phyloP scores from a whole-genome alignment of 495 filamentous ascomycete genomes.

The Aspergillus cavernicola region DNA sequence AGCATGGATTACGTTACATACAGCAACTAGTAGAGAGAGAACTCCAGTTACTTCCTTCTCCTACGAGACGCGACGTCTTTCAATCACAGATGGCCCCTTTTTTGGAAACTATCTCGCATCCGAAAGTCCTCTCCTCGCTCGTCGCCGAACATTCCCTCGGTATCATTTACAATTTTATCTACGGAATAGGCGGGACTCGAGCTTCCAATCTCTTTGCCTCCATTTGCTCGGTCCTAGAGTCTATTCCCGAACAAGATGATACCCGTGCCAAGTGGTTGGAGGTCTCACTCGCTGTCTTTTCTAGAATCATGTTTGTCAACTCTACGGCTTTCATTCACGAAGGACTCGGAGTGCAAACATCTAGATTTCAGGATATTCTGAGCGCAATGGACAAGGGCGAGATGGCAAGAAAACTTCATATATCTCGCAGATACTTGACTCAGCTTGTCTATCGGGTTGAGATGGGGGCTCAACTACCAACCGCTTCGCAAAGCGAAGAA shows the following conservation, averaged over 20 bases:
- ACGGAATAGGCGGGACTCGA: not conserved
- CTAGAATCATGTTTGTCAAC: not conserved
- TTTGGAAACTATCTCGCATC: constrained; percentile 1
- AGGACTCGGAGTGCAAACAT: not conserved
- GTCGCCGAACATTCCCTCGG: constrained; percentile 3
- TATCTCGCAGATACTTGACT: not conserved
- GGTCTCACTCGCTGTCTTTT: not conserved
- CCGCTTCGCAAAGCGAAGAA: not conserved
- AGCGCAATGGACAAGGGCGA: not conserved
- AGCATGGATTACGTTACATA: not conserved
- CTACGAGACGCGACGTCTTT: not conserved
- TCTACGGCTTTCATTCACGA: constrained; percentile 1
- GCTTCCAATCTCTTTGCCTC: not conserved
- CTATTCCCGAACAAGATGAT: not conserved
- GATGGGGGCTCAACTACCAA: not conserved
- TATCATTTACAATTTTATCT: constrained; percentile 4
- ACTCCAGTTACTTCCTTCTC: not conserved
- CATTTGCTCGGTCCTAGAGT: not conserved
- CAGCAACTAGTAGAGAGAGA: not conserved
- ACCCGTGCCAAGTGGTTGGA: not conserved
- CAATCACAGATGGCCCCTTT: constrained; percentile 1
- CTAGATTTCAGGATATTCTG: not conserved
- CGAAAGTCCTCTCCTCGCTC: not conserved
- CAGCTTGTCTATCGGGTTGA: not conserved
- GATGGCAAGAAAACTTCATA: not conserved